Evolutionary conservation across 1,284 basidiomycete genomes (phyloP), one percentile per base, ranked within the genome.

Genomic region (Tremellales sp.): DNA sequence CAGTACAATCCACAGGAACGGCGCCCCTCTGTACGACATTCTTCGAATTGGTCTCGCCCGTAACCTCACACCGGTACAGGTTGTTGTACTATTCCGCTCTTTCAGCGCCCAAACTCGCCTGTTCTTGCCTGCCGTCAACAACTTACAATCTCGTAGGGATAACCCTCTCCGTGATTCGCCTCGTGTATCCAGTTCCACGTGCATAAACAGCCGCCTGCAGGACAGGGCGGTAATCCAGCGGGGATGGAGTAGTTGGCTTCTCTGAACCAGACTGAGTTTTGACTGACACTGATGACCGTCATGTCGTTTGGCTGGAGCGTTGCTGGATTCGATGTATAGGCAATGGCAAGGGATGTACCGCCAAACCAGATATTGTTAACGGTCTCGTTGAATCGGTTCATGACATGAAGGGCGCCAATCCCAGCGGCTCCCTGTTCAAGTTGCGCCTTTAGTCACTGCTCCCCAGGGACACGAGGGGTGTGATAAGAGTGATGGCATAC

Each of bases 151-250:
- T 56, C 54, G 14, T 44, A 38, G 28, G 42, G 44, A 29, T 58
- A 58, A 10, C 56, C 56, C 35, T 58, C 56, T 12, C 50, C 50
- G 24, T 53, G 37, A 27, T 34, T 39, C 14, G 47, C 47, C 16
- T 55, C 43, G 36, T 85, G 83, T 24, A 84, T 79, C 85, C 85
- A 87, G 65, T 81, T 81, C 74, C 79, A 87, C 3, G 81, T 77
- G 63, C 85, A 86, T 14, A 74, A 77, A 60, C 78, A 79, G 31
- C 79, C 79, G 10, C 77, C 79, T 1, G 77, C 62, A 0, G 83
- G 81, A 61, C 85, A 87, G 16, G 79, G 72, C 0, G 85, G 85
- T 77, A 87, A 81, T 13, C 71, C 67, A 12, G 70, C 75, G 0
- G 85, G 85, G 19, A 87, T 67, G 43, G 76, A 58, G 59, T 85